phyloP scores from a whole-genome alignment of 208 protist genomes.

The Leishmania martiniquensis region DNA sequence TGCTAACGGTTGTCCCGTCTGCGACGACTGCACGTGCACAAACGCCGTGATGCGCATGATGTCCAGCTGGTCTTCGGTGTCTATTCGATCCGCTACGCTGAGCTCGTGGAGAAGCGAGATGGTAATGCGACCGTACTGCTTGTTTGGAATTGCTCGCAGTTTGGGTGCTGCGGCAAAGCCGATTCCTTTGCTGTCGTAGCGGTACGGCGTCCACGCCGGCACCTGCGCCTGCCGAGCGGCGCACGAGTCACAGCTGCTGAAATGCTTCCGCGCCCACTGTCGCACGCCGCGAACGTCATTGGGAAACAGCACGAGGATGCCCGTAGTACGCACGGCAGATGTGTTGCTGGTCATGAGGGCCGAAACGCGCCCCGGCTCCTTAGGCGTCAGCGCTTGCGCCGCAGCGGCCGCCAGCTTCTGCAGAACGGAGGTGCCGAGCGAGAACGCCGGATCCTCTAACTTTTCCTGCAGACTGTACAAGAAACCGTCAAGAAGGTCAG shows the following conservation, averaged over 20 bases:
- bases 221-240: conserved; percentile 21
- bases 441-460: conserved; percentile 1
- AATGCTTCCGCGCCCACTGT: conserved; percentile 42
- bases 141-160: conserved; percentile 37
- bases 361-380: not conserved
- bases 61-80: conserved; percentile 37
- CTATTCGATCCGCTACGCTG: conserved; percentile 32
- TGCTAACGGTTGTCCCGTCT: conserved; percentile 15
- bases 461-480: conserved; percentile 34
- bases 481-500: conserved; percentile 28
- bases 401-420: conserved; percentile 28
- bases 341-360: conserved; percentile 22
- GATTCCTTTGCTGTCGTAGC: conserved; percentile 24
- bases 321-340: conserved; percentile 30
- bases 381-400: conserved; percentile 27
- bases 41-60: conserved; percentile 38
- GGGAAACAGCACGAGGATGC: conserved; percentile 40
- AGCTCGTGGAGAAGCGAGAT: conserved; percentile 33
- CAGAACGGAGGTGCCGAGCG: conserved; percentile 27
- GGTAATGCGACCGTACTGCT: conserved; percentile 36
- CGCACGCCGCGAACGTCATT: conserved; percentile 51
- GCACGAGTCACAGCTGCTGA: conserved; percentile 37
- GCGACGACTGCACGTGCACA: conserved; percentile 21
- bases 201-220: conserved; percentile 34
- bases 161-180: conserved; percentile 46